Base-by-base conservation (phyloP, 352 stramenopile species). In the Pythium biforme region DNA sequence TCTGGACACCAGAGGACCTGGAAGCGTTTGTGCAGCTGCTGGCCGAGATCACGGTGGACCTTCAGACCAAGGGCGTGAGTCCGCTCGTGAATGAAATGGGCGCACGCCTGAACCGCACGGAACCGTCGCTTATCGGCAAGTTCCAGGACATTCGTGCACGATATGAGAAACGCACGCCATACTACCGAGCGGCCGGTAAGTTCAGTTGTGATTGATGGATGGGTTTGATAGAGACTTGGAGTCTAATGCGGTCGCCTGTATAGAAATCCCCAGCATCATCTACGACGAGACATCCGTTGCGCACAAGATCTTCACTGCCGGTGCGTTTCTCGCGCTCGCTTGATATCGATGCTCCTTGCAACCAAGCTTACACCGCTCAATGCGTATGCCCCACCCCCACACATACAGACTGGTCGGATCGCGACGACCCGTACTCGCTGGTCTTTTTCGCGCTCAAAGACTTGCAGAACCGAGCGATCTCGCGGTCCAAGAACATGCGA, bases 241-340 rank as follows among this genome's bases (percentile, higher is more conserved):
- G 4, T 59, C 2, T 19, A 45, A 2, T 22, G 19, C 33, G 29
- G 17, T 59, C n/a, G 7, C 10, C 17, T 61, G 22, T 20, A 8
- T 59, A 92, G 83, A 80, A 63, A 65, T 92, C 5, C 83, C 83
- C 4, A 70, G 73, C 29, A 64, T 69, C 12, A 67, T 92, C 45
- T 89, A 76, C 58, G 76, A 92, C 46, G 40, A 68, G n/a, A 59
- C 47, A 0, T 89, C 83, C 3, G 66, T 77, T 39, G 77, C 77
- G 17, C 62, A 89, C 72, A 90, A 89, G 55, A 82, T 90, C 43
- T 92, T 92, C 51, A 81, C 64, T 15, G 68, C 83, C 54, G 72
- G 83, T 91, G 51, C 29, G 66, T 60, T n/a, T 29, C 41, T 14
- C 10, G 11, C 52, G n/a, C 23, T 27, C n/a, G 41, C 22, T 39